Evolutionary conservation across 2,329 filamentous ascomycete genomes (phyloP).

Genomic region (Colletotrichum truncatum): DNA sequence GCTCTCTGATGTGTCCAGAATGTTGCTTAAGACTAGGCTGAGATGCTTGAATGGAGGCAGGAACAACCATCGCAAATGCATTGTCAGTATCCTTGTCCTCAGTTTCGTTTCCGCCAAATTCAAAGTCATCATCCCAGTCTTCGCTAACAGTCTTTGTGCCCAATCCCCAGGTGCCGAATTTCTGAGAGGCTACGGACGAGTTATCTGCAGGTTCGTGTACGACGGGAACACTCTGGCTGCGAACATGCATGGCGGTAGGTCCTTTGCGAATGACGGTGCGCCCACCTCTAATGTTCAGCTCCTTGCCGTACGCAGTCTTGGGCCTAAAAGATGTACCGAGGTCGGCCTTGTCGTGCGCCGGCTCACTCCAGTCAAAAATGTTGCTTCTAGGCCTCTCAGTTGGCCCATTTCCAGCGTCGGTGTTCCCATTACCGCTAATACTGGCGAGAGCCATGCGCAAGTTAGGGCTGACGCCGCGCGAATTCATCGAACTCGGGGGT

Average conservation of each 20-base stretch:
- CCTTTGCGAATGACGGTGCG: slow-evolving; percentile 73
- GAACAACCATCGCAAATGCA: slow-evolving; percentile 72
- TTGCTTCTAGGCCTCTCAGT: slow-evolving; percentile 70
- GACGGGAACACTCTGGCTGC: slow-evolving; percentile 84
- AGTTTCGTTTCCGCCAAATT: slow-evolving; percentile 67
- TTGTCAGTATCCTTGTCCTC: slow-evolving; percentile 47
- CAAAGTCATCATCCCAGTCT: slow-evolving; percentile 92
- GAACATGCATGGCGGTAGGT: slow-evolving; percentile 75
- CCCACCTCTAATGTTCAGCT: slow-evolving; percentile 75
- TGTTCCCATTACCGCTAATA: slow-evolving; percentile 57
- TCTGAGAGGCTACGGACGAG: slow-evolving; percentile 64
- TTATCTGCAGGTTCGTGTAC: slow-evolving; percentile 70
- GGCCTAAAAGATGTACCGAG: slow-evolving; percentile 71
- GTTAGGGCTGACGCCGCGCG: slow-evolving; percentile 61
- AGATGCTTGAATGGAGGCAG: slow-evolving; percentile 80
- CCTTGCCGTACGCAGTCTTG: slow-evolving; percentile 80
- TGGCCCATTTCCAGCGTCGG: slow-evolving; percentile 38
- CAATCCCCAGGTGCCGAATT: slow-evolving; percentile 85
- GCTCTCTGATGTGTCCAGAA: slow-evolving; percentile 83
- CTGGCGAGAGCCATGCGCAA: slow-evolving; percentile 63
- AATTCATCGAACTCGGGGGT: slow-evolving; percentile 65
- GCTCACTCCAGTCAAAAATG: slow-evolving; percentile 83
- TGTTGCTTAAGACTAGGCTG: slow-evolving; percentile 86
- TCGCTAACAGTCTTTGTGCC: slow-evolving; percentile 83
- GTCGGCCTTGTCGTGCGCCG: slow-evolving; percentile 70